A percentile compares a stretch with the other conserved stretches of the same genome.
These are phyloP conservation scores for Tolypocladium guangdongense DNA, from an alignment of 2,329 filamentous ascomycete species.

Conservation along the genomic window DNA sequence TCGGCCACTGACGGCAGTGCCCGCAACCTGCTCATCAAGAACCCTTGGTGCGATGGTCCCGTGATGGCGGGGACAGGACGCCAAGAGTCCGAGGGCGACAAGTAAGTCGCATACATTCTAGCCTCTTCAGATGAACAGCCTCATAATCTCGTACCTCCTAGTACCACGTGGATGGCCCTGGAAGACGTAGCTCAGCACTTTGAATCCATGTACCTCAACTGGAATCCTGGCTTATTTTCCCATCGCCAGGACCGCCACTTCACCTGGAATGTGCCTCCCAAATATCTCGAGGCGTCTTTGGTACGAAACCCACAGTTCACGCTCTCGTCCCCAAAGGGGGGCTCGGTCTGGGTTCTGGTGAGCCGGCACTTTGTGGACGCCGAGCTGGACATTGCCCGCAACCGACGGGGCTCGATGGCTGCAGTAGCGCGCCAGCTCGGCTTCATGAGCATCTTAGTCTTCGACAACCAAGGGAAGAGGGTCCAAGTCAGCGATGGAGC, in stretches of 20 bases:
- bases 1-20: constrained; percentile 36
- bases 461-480: constrained; percentile 56
- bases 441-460: constrained; percentile 82
- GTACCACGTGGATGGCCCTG: constrained; percentile 90
- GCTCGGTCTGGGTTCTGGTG: constrained; percentile 71
- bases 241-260: constrained; percentile 86
- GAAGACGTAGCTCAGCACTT: constrained; percentile 86
- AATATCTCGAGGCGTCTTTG: constrained; percentile 41
- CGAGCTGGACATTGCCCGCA: constrained; percentile 45
- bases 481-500: constrained; percentile 66
- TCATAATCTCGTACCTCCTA: constrained; percentile 24
- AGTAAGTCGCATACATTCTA: neutral
- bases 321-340: constrained; percentile 44
- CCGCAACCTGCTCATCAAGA: constrained; percentile 74
- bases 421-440: constrained; percentile 48
- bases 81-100: neutral
- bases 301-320: constrained; percentile 64
- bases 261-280: constrained; percentile 56
- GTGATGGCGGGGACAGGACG: constrained; percentile 41
- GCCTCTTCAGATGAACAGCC: constrained; percentile 2
- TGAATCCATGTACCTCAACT: constrained; percentile 93
- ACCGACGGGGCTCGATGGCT: constrained; percentile 27
- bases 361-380: constrained; percentile 73
- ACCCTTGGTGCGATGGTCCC: constrained; percentile 83
- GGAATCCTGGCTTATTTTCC: constrained; percentile 79